Evolutionary conservation across 257 asterid genomes (phyloP).

Genomic region (Nicotiana otophora): DNA sequence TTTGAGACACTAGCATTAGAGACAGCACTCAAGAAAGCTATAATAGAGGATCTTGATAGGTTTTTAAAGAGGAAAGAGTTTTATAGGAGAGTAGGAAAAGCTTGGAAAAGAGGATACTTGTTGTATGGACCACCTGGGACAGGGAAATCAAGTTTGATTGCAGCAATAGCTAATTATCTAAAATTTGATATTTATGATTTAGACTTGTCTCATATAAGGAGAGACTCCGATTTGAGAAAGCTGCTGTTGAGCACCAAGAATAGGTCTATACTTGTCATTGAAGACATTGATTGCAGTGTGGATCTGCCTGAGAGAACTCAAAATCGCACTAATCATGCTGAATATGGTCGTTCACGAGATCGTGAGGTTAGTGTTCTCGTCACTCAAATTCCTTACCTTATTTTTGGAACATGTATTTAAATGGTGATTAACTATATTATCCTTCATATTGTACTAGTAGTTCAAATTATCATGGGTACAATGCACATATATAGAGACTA

Average conservation of each 20-base stretch:
- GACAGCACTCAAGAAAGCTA: conserved; percentile 18
- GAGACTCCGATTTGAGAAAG: conserved; percentile 61
- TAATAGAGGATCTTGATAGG: conserved; percentile 53
- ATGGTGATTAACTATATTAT: background rate
- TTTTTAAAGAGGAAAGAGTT: conserved; percentile 56
- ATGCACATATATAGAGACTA: too few species aligned
- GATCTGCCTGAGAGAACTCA: conserved; percentile 41
- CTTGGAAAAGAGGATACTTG: conserved; percentile 80
- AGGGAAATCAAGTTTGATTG: conserved; percentile 66
- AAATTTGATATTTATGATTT: conserved; percentile 66
- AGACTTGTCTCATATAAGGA: conserved; percentile 44
- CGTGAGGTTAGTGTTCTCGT: conserved; percentile 21
- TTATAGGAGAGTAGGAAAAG: conserved; percentile 63
- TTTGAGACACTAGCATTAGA: conserved; percentile 66
- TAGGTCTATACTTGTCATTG: conserved; percentile 63
- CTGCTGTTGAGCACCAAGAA: conserved; percentile 54
- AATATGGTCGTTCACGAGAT: conserved; percentile 20
- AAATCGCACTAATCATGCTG: background rate
- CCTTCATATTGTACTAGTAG: background rate
- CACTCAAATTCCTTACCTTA: background rate
- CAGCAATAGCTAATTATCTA: conserved; percentile 70
- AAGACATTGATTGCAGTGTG: conserved; percentile 71
- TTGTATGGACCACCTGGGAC: conserved; percentile 82
- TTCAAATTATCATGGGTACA: background rate
- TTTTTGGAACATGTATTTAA: too few species aligned